Evolutionary conservation across 1,284 basidiomycete species (phyloP), one percentile per base, ranked within the genome.

Genomic region (Ceratobasidium sp.): DNA sequence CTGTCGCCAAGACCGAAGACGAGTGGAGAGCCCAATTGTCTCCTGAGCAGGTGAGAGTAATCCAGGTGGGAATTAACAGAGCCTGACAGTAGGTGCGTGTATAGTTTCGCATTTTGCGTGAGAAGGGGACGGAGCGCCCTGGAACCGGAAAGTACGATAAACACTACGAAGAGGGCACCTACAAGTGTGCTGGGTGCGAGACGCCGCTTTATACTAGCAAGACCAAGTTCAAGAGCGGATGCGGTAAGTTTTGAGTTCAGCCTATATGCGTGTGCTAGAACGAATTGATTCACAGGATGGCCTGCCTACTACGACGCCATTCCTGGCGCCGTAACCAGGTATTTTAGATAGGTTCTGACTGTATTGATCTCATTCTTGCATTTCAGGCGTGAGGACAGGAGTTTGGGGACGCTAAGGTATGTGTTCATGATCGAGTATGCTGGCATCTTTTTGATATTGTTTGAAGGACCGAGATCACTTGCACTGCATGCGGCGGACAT

Each of bases 271-370:
- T 34, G 31, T 8, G 24, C 13, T 24, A 13, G 49, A 27, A 19
- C 39, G 3, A 24, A 65, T 37, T 29, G 4, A 48, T 61, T n/a
- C 13, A 39, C 29, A 72, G 68, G 95, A 39, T 98, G 95, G 95
- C 96, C 95, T n/a, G 95, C 95, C 0, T 98, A 96, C 86, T 98
- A 92, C 81, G 95, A 97, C 80, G 91, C 94, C 1, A 89, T 98
- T 75, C 96, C 95, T 0, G 96, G 95, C 43, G 94, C 96, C 14
- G 93, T 98, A n/a, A 86, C 82, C 72, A 86, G 85, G 51, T 82
- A 84, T 62, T 61, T 53, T 39, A 9, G 39, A n/a, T 16, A 22
- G 22, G 2, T 37, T 5, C 34, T 51, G 27, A 31, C 29, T 66
- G 81, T 82, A 59, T 84, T 84, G 78, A 76, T 31, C 81, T 82